A percentile compares a stretch with the other conserved stretches of the same genome.
Conservation (phyloP, 2,329 filamentous ascomycete genomes). For the Sporothrix variecibatus region DNA sequence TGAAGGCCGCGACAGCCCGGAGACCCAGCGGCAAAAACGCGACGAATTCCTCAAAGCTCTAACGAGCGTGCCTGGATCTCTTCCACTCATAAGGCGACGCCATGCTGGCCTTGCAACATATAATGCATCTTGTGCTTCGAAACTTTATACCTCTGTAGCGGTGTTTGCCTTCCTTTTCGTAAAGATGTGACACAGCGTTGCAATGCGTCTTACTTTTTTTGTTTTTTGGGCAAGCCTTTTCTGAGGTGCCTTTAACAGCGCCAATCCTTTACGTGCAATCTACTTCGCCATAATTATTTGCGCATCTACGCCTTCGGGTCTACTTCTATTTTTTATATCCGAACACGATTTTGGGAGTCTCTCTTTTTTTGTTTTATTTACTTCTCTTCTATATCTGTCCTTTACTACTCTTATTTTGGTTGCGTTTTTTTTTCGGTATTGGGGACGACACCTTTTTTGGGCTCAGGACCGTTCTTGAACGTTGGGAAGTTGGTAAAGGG, state of each 20-base stretch:
- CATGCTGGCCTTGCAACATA: neutral
- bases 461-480: neutral
- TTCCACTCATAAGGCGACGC: constrained; percentile 74
- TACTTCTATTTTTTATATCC: constrained; percentile 10
- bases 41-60: constrained; percentile 86
- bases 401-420: constrained; percentile 8
- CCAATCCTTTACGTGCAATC: no score
- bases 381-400: constrained; percentile 18
- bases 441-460: neutral
- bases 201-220: neutral
- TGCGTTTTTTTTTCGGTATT: constrained; percentile 7
- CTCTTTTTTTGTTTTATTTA: neutral
- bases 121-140: constrained; percentile 12
- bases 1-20: constrained; percentile 78
- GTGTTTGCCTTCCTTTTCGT: constrained; percentile 5
- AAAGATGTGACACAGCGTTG: constrained; percentile 3
- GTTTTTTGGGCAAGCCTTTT: neutral
- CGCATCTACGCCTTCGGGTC: neutral
- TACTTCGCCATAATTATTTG: no score
- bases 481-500: constrained; percentile 9
- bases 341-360: constrained; percentile 9
- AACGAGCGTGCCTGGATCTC: constrained; percentile 90
- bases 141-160: constrained; percentile 12
- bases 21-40: constrained; percentile 81
- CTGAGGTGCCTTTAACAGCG: neutral